These are phyloP conservation scores for Hamigera avellanea DNA, from an alignment of 495 filamentous ascomycete genomes.

Conservation along the genomic window DNA sequence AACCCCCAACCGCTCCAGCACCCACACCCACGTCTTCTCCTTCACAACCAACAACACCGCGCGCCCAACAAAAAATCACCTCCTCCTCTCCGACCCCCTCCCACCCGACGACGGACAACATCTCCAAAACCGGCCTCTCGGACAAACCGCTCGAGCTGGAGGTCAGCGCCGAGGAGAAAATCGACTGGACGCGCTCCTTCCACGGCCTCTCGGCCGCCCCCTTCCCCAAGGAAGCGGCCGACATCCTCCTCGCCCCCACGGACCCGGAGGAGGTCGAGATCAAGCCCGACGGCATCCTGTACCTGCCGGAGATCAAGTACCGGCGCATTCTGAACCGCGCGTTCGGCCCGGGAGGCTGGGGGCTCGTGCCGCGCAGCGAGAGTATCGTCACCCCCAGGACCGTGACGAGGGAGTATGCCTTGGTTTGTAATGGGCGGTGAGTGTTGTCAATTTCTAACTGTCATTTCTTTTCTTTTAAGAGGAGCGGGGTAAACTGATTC, in stretches of 20 bases:
- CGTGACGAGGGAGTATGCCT: constrained; percentile 90
- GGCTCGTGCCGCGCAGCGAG: constrained; percentile 80
- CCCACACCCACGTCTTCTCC: constrained; percentile 11
- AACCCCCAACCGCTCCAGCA: constrained; percentile 1
- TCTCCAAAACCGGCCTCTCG: constrained; percentile 40
- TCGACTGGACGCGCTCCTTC: constrained; percentile 92
- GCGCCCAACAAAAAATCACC: constrained; percentile 6
- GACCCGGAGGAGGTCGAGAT: constrained; percentile 76
- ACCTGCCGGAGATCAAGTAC: constrained; percentile 98
- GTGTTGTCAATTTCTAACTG: constrained; percentile 21
- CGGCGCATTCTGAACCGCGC: constrained; percentile 79
- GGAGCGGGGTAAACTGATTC: no score
- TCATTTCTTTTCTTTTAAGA: no score
- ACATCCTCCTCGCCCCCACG: constrained; percentile 57
- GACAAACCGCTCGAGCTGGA: constrained; percentile 41
- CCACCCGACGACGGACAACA: constrained; percentile 30
- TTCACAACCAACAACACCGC: constrained; percentile 7
- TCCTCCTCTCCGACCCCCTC: constrained; percentile 19
- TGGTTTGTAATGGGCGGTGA: constrained; percentile 81
- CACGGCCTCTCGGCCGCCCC: constrained; percentile 69
- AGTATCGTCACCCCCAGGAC: constrained; percentile 78
- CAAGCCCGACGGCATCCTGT: constrained; percentile 93
- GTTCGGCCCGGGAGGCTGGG: constrained; percentile 95
- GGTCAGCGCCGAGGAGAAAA: constrained; percentile 32
- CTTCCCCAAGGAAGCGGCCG: constrained; percentile 65